phyloP scores from a whole-genome alignment of 108 stramenopile species.

The Discostella pseudostelligera region DNA sequence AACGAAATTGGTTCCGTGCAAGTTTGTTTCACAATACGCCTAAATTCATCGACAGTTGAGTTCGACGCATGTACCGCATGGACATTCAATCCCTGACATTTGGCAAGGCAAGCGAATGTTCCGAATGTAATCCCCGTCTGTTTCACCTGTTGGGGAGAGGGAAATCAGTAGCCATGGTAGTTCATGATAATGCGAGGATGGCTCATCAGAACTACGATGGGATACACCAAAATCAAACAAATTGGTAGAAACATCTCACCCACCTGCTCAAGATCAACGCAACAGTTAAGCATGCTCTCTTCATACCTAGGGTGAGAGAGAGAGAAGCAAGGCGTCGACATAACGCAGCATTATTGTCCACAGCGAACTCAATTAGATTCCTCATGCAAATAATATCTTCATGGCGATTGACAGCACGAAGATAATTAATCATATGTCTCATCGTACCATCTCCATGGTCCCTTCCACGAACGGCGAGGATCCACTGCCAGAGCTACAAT shows the following conservation, averaged over 20 bases:
- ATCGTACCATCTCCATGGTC: constrained; percentile 94
- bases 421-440: constrained; percentile 31
- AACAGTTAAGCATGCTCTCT: constrained; percentile 90
- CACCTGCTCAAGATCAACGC: constrained; percentile 65
- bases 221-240: too few species aligned
- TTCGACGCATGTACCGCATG: constrained; percentile 45
- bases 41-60: constrained; percentile 70
- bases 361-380: too few species aligned
- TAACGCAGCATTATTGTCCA: too few species aligned
- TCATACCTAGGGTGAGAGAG: constrained; percentile 47
- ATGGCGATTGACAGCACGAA: background rate
- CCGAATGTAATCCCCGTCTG: constrained; percentile 70
- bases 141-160: constrained; percentile 40
- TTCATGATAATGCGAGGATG: too few species aligned
- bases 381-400: too few species aligned
- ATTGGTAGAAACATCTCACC: background rate
- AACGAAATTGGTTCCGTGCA: constrained; percentile 35
- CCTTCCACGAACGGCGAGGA: constrained; percentile 90
- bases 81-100: constrained; percentile 77
- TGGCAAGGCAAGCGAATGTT: constrained; percentile 74
- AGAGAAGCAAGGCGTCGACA: background rate
- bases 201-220: too few species aligned
- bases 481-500: constrained; percentile 82
- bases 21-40: constrained; percentile 55
- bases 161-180: too few species aligned